Base-by-base conservation (phyloP, 2,329 filamentous ascomycete species). In the Monilinia polystroma region DNA sequence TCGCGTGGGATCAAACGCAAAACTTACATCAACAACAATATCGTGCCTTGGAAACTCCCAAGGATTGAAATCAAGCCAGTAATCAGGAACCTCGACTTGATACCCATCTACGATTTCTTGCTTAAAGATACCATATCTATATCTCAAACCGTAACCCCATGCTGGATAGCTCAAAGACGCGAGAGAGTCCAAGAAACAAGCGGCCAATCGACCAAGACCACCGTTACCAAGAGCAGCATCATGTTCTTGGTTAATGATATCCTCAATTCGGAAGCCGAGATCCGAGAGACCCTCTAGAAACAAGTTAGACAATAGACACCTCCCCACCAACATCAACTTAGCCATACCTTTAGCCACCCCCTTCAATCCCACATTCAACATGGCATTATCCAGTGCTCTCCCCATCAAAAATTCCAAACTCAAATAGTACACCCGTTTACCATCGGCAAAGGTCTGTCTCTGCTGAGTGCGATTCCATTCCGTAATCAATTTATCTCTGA, bases 401-500 rank as follows among this genome's bases (percentile, higher is more conserved):
- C 95, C 95, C 95, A 99, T 99, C 75, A 99, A 81, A 75, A 99
- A 99, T 80, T 99, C 95, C 67, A 99, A 87, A 72, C 93, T 97
- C 68, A 99, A 86, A 78, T 99, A 99, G 82, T 99, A 99, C 73
- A 99, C 86, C 69, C 95, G 88, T 85, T 99, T 99, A 79, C 87
- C 88, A 77, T 98, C 95, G 67, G 86, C 84, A 75, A 91, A 92
- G 0, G 94, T 97, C 80, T 99, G 95, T 69, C 90, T 89, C 82
- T 99, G 95, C 81, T 99, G 95, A 57, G 95, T 99, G 80, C 90
- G 93, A 82, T 98, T 99, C 95, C 95, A 99, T 73, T 96, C 92
- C 70, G 95, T 89, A 75, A 99, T 89, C 76, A 99, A 83, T 63
- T 93, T 89, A 78, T 99, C 94, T 75, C 95, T 87, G 80, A 99